A percentile compares a stretch with the other conserved stretches of the same genome.
Evolutionary conservation across 2,329 filamentous ascomycete species (phyloP).

Genomic region (Colletotrichum spinosum): DNA sequence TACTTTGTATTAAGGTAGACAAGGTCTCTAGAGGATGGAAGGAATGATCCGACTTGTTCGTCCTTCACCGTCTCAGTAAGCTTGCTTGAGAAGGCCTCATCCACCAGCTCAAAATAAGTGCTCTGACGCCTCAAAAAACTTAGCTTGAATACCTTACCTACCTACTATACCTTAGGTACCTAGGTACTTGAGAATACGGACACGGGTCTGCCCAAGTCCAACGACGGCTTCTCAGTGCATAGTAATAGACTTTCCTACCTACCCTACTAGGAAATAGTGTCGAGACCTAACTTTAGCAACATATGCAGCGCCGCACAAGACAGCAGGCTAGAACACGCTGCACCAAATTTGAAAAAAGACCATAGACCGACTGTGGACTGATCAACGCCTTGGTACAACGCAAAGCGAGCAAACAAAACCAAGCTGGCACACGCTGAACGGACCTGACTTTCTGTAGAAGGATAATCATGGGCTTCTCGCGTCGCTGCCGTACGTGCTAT

Average conservation of each 20-base stretch:
- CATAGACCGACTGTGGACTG: slow-evolving; percentile 22
- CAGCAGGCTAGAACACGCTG: slow-evolving; percentile 29
- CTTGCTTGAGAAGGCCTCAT: too few relatives aligned
- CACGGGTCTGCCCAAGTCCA: too few relatives aligned
- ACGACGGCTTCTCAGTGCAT: background rate
- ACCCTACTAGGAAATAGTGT: background rate
- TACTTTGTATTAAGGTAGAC: too few relatives aligned
- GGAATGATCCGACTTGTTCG: too few relatives aligned
- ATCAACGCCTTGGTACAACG: slow-evolving; percentile 25
- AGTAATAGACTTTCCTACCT: background rate
- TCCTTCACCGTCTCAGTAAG: too few relatives aligned
- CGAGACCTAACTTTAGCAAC: slow-evolving; percentile 36
- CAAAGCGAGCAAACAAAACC: background rate
- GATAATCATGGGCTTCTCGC: too few relatives aligned
- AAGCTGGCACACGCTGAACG: background rate
- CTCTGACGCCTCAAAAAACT: background rate
- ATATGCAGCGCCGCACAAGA: slow-evolving; percentile 20
- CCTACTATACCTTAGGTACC: too few relatives aligned
- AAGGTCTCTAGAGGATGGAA: too few relatives aligned
- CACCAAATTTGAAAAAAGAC: slow-evolving; percentile 2
- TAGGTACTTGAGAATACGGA: too few relatives aligned
- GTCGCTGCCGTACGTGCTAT: too few relatives aligned
- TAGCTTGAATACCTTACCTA: too few relatives aligned
- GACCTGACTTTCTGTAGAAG: background rate
- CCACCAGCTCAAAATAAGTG: too few relatives aligned